phyloP scores from a whole-genome alignment of 805 yeast genomes.

The Priceomyces castillae region DNA sequence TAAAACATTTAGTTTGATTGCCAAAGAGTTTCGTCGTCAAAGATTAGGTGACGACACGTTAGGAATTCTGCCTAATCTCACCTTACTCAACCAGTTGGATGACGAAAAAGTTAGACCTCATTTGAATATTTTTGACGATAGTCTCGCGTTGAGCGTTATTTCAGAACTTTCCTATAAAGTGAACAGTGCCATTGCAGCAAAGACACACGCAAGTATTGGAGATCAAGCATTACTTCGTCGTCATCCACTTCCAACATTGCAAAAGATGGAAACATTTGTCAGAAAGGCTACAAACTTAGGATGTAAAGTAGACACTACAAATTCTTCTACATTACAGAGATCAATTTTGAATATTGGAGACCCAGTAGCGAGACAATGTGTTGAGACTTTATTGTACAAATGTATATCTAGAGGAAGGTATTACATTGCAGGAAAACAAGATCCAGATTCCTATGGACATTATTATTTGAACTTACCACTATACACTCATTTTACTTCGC shows the following conservation, averaged over 20 bases:
- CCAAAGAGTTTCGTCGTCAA: conserved; percentile 68
- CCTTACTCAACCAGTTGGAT: conserved; percentile 76
- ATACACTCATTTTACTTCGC: conserved; percentile 92
- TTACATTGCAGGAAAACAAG: conserved; percentile 83
- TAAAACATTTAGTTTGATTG: conserved; percentile 59
- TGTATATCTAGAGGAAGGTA: conserved; percentile 85
- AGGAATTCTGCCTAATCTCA: conserved; percentile 51
- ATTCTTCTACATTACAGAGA: conserved; percentile 66
- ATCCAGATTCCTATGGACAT: conserved; percentile 73
- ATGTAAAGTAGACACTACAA: conserved; percentile 67
- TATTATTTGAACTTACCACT: conserved; percentile 79
- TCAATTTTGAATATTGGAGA: conserved; percentile 67
- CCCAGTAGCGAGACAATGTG: conserved; percentile 60
- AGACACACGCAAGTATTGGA: conserved; percentile 70
- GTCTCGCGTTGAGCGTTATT: conserved; percentile 54
- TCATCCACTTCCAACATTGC: conserved; percentile 79
- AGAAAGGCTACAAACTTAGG: conserved; percentile 67
- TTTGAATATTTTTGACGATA: conserved; percentile 67
- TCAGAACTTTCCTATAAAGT: conserved; percentile 79
- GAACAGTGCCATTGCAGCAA: conserved; percentile 82
- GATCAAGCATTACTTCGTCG: conserved; percentile 82
- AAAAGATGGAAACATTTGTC: conserved; percentile 75
- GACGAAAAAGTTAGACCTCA: conserved; percentile 76
- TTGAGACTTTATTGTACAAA: conserved; percentile 77
- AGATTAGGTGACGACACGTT: conserved; percentile 52